Percentiles rank a stretch among this genome's conserved stretches.
These are phyloP conservation scores for Alternaria arbusti DNA, from an alignment of 2,329 filamentous ascomycete genomes.

Conservation along the genomic window DNA sequence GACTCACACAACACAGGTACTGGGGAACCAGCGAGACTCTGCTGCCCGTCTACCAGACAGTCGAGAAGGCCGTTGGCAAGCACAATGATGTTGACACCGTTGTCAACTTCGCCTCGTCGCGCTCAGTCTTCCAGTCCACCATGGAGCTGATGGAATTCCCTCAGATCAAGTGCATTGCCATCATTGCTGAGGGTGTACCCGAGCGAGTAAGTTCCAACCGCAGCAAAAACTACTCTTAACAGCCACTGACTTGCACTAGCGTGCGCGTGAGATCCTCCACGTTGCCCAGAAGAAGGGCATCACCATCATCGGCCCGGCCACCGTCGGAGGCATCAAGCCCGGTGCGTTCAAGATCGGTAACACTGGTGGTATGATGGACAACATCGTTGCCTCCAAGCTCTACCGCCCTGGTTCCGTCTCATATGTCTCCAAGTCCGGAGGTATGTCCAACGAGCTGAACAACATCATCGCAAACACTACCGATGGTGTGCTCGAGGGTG, in stretches of 20 bases:
- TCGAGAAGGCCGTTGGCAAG: conserved; percentile 91
- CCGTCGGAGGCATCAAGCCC: conserved; percentile 98
- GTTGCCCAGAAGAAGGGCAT: conserved; percentile 98
- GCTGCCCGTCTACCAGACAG: conserved; percentile 95
- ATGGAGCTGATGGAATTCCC: conserved; percentile 98
- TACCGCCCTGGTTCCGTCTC: conserved; percentile 99
- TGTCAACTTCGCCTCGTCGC: conserved; percentile 99
- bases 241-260: conserved; percentile 57
- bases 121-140: conserved; percentile 97
- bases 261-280: conserved; percentile 96
- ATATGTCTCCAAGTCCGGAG: conserved; percentile 99
- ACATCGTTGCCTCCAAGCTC: conserved; percentile 99
- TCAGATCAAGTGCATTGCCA: conserved; percentile 98
- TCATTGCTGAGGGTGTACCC: conserved; percentile 98
- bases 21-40: conserved; percentile 99
- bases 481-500: conserved; percentile 98
- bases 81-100: conserved; percentile 96
- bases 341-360: conserved; percentile 99
- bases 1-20: conserved; percentile 64
- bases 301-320: conserved; percentile 98
- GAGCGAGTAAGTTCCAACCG: conserved; percentile 75
- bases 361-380: conserved; percentile 99
- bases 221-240: not conserved
- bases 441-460: conserved; percentile 99
- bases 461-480: conserved; percentile 98